Conservation (phyloP, 1,139 yeast species). For the Lodderomyces beijingensis region DNA sequence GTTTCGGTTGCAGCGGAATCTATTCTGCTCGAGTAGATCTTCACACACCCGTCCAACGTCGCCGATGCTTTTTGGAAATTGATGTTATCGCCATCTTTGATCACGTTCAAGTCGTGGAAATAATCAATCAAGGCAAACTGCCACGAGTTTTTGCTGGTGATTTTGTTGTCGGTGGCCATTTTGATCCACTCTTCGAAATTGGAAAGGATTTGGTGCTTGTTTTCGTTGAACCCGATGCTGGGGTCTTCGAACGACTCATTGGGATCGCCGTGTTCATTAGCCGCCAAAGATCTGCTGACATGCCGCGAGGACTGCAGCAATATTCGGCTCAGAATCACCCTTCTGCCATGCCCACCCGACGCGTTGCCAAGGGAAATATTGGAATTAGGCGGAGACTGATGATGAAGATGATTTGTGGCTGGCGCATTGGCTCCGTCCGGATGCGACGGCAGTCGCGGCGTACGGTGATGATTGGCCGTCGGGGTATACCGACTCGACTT, state of each 20-base stretch:
- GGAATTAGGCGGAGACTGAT: too few relatives aligned
- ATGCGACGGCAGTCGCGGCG: too few relatives aligned
- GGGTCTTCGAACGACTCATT: conserved; percentile 27
- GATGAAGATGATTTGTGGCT: too few relatives aligned
- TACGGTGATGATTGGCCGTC: too few relatives aligned
- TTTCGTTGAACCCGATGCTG: conserved; percentile 43
- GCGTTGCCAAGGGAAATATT: too few relatives aligned
- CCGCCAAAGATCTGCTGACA: conserved; percentile 16
- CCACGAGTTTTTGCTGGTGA: conserved; percentile 61
- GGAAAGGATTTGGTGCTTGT: conserved; percentile 41
- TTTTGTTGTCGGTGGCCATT: conserved; percentile 82
- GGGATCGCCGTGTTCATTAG: conserved; percentile 10
- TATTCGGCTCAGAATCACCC: conserved; percentile 10
- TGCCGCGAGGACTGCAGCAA: conserved; percentile 17
- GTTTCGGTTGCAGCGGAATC: conserved; percentile 93
- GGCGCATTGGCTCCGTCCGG: too few relatives aligned
- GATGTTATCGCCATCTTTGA: conserved; percentile 40
- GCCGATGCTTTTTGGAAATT: conserved; percentile 42
- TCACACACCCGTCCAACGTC: conserved; percentile 38
- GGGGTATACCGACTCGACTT: too few relatives aligned
- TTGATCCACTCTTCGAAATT: conserved; percentile 91
- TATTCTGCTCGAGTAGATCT: conserved; percentile 53
- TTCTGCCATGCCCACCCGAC: too few relatives aligned
- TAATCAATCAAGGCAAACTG: conserved; percentile 85
- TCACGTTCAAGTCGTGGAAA: conserved; percentile 51